These are phyloP conservation scores for Austroboletus eburneus DNA, from an alignment of 768 basidiomycete genomes.

Conservation along the genomic window DNA sequence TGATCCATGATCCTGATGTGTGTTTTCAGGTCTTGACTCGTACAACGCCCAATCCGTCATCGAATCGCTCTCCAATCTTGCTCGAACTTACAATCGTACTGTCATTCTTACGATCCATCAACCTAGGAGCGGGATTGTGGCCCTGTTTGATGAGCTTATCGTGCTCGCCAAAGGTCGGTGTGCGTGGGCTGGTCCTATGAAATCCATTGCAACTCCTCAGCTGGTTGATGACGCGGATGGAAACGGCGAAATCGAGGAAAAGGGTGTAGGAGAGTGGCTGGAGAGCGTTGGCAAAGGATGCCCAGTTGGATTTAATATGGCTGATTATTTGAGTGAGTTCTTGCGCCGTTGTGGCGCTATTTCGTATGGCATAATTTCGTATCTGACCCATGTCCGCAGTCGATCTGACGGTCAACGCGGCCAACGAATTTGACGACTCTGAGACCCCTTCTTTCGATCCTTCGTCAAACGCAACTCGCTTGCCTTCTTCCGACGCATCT, in stretches of 20 bases:
- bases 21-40: slow-evolving; percentile 72
- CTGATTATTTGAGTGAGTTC: slow-evolving; percentile 86
- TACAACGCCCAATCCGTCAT: slow-evolving; percentile 96
- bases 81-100: slow-evolving; percentile 86
- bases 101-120: slow-evolving; percentile 98
- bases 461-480: slow-evolving; percentile 20
- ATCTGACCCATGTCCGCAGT: slow-evolving; percentile 38
- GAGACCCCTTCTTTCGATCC: slow-evolving; percentile 35
- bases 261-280: slow-evolving; percentile 57
- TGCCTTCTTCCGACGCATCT: slow-evolving; percentile 41
- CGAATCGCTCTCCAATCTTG: slow-evolving; percentile 80
- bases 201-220: slow-evolving; percentile 5
- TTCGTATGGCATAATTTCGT: not conserved
- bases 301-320: slow-evolving; percentile 94
- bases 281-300: slow-evolving; percentile 75
- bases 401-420: slow-evolving; percentile 66
- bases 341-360: not conserved
- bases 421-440: slow-evolving; percentile 31
- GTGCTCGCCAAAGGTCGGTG: slow-evolving; percentile 78
- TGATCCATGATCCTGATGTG: slow-evolving; percentile 1
- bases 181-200: slow-evolving; percentile 32
- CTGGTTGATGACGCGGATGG: slow-evolving; percentile 6
- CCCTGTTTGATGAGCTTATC: slow-evolving; percentile 89
- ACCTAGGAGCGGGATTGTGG: slow-evolving; percentile 95
- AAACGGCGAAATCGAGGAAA: slow-evolving; percentile 13